Base-by-base conservation (phyloP, 805 yeast genomes). In the Schwanniomyces sp. region DNA sequence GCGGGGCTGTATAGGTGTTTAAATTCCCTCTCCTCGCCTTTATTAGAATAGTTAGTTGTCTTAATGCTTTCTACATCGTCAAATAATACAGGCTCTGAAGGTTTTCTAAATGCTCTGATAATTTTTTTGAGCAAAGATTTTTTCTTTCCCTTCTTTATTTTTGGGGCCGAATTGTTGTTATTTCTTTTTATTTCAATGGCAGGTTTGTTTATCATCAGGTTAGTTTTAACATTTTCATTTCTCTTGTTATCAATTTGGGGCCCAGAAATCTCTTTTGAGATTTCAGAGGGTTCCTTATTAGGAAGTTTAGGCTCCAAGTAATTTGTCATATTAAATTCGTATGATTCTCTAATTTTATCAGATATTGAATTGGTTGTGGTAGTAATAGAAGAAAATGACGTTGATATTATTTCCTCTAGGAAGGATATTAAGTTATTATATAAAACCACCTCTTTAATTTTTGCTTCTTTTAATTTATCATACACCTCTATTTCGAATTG, bases 1-100 rank as follows among this genome's bases (percentile, higher is more conserved):
- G 39, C 52, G 1, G 69, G 69, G 21, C 48, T 56, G 44, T 57
- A 63, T 16, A 62, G 37, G 18, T 56, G 48, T 25, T 52, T 47
- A 48, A 50, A 66, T 17, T 54, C 54, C 24, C 53, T 53, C 46
- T 57, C 56, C 14, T 53, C 47, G 2, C 70, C 70, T 11, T 54
- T 46, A 0, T 69, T 69, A 26, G 62, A 59, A 16, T 49, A 51
- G 2, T 63, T 52, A 40, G 57, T 43, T 5, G 60, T 43, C 2
- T 16, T 30, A 17, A 32, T 40, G 55, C 55, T 37, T 49, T 50
- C 24, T 45, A 46, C 7, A 40, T 40, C 11, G 24, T 12, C 16
- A 45, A 40, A n/a, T 41, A 41, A 24, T 41, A 17, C 38, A 8
- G 10, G 38, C 26, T 18, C 25, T 11, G 28, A 32, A 14, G 18